Base-by-base conservation (phyloP, 345 rosid species). In the Hevea brasiliensis region DNA sequence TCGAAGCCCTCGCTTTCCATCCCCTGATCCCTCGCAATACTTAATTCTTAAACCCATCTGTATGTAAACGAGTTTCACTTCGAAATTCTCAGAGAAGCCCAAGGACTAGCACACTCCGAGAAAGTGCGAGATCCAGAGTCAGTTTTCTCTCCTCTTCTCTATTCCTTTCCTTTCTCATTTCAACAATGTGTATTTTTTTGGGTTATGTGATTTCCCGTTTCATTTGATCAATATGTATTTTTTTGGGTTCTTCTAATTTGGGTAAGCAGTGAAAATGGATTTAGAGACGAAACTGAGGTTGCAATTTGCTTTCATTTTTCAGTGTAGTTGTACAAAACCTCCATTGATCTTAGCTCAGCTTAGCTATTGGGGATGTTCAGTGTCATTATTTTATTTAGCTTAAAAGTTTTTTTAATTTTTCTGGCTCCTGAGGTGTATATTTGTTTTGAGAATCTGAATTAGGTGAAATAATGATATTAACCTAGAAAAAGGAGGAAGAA, bases 81-180 rank as follows among this genome's bases (percentile, higher is more conserved):
- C 29, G 8, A 27, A 24, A n/a, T n/a, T 4, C 37, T 32, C 37
- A 23, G 54, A 1, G 54, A 1, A 53, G 17, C 71, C 6, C 37
- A 6, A n/a, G 47, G 5, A 11, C 29, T 0, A 11, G 21, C 14
- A 11, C 48, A 20, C 27, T 37, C 41, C 9, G 37, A 2, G 15
- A 20, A 4, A 66, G 40, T 54, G 32, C 66, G 12, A 26, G 65
- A 59, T 59, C 74, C 66, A 60, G 26, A 29, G 58, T 50, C 55
- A 47, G 54, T 61, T 48, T 11, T 48, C 17, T 12, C 47, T 70
- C 17, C 60, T 51, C 6, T 51, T 35, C 41, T 66, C 17, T 29
- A 18, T 53, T 54, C n/a, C 21, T 50, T 29, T n/a, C 3, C 15
- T 32, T 65, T 24, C 7, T 64, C 29, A 26, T 14, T 26, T 7